These are phyloP conservation scores for Camellia japonica DNA, from an alignment of 148 eudicot genomes.

Conservation along the genomic window DNA sequence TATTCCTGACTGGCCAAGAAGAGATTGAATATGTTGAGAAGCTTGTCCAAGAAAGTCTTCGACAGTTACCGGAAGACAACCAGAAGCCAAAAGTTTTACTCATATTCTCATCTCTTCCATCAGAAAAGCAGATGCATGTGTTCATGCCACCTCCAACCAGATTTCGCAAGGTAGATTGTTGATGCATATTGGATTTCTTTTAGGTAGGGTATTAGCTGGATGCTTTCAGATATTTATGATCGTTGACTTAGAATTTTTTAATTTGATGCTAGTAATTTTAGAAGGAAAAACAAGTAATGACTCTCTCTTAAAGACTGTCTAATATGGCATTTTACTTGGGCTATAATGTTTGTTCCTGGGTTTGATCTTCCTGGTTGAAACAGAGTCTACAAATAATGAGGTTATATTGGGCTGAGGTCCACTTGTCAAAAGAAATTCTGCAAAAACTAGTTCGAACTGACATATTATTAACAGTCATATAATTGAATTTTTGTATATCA, in stretches of 20 bases:
- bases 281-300: conserved; percentile 3
- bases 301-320: not conserved
- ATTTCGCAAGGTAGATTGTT: conserved; percentile 67
- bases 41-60: conserved; percentile 63
- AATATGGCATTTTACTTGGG: not conserved
- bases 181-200: not conserved
- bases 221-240: not conserved
- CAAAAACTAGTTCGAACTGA: not conserved
- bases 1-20: conserved; percentile 98
- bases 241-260: not conserved
- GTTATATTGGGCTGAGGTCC: not conserved
- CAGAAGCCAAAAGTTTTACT: conserved; percentile 55
- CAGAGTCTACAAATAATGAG: not conserved
- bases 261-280: not conserved
- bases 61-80: conserved; percentile 57
- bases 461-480: not conserved
- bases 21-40: conserved; percentile 94
- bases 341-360: not conserved
- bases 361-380: not conserved
- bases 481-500: not conserved
- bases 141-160: conserved; percentile 74
- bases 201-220: not conserved
- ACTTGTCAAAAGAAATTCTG: not conserved
- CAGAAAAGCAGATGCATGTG: conserved; percentile 92
- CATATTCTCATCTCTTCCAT: conserved; percentile 87